phyloP scores from a whole-genome alignment of 2,329 filamentous ascomycete genomes.

The Monosporascus sp. region DNA sequence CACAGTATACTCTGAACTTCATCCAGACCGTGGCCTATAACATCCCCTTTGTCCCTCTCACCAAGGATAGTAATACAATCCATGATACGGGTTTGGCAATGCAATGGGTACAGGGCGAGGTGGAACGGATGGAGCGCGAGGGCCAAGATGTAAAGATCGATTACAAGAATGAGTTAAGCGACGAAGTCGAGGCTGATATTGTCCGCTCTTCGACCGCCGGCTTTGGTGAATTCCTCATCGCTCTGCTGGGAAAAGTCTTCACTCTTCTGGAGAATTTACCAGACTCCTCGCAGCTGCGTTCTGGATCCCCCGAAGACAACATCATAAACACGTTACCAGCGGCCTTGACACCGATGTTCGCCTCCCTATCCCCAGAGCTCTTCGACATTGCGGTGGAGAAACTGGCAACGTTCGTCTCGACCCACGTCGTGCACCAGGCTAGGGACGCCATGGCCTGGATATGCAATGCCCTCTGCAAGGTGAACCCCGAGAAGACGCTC shows the following conservation, averaged over 20 bases:
- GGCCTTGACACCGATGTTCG: slow-evolving; percentile 83
- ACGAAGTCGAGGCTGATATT: slow-evolving; percentile 82
- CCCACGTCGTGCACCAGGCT: slow-evolving; percentile 94
- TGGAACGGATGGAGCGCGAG: slow-evolving; percentile 87
- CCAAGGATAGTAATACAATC: slow-evolving; percentile 59
- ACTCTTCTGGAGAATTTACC: slow-evolving; percentile 92
- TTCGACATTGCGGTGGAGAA: slow-evolving; percentile 92
- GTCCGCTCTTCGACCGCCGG: slow-evolving; percentile 90
- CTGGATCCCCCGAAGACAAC: slow-evolving; percentile 90
- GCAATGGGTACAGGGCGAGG: slow-evolving; percentile 89
- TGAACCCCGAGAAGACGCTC: slow-evolving; percentile 87
- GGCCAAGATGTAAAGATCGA: slow-evolving; percentile 81
- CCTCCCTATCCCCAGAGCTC: slow-evolving; percentile 84
- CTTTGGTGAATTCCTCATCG: slow-evolving; percentile 86
- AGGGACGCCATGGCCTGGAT: slow-evolving; percentile 99
- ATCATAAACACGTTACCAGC: slow-evolving; percentile 94
- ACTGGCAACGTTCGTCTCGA: slow-evolving; percentile 83
- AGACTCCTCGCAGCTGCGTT: slow-evolving; percentile 80
- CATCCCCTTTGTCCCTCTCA: slow-evolving; percentile 83
- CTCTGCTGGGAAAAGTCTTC: slow-evolving; percentile 89
- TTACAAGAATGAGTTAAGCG: slow-evolving; percentile 74
- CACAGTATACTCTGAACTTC: slow-evolving; percentile 87
- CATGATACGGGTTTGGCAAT: slow-evolving; percentile 74
- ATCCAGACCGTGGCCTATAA: slow-evolving; percentile 95
- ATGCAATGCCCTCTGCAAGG: slow-evolving; percentile 91